phyloP scores from a whole-genome alignment of 352 stramenopile genomes.

The Phytophthora melonis region DNA sequence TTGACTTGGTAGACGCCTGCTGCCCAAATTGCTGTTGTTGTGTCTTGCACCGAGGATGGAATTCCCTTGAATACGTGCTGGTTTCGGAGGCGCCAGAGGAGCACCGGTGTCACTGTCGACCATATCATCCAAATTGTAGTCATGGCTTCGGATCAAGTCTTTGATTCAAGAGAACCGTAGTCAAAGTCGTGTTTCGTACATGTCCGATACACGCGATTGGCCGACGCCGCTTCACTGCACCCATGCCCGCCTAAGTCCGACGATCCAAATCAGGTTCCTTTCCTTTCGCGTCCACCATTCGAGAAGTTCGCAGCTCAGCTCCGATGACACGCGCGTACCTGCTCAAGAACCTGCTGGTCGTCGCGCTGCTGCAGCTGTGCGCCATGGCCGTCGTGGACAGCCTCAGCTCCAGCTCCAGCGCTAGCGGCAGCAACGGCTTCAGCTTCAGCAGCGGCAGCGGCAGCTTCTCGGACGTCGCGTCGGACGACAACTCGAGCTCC shows the following conservation, averaged over 20 bases:
- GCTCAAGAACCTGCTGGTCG: conserved; percentile 27
- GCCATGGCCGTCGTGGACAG: conserved; percentile 26
- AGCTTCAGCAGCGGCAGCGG: conserved; percentile 5
- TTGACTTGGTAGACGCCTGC: too few species aligned
- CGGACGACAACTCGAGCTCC: conserved; percentile 29
- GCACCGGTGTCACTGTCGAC: neutral
- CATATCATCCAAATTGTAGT: neutral
- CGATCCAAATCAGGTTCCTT: conserved; percentile 33
- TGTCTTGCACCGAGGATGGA: too few species aligned
- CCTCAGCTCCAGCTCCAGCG: conserved; percentile 7
- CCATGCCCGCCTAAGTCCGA: conserved; percentile 26
- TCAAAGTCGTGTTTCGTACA: too few species aligned
- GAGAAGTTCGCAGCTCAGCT: neutral
- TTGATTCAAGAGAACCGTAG: too few species aligned
- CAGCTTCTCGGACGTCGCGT: conserved; percentile 17
- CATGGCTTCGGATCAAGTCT: too few species aligned
- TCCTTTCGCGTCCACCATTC: conserved; percentile 6
- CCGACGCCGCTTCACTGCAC: neutral
- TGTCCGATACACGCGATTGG: too few species aligned
- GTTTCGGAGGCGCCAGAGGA: too few species aligned
- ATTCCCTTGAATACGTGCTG: too few species aligned
- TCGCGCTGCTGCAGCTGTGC: conserved; percentile 34
- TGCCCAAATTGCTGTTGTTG: too few species aligned
- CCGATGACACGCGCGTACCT: conserved; percentile 18
- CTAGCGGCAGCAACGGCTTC: conserved; percentile 9